Percentiles rank a stretch among this genome's conserved stretches.
Conservation (phyloP, 495 filamentous ascomycete species). For the Neurospora sp. region DNA sequence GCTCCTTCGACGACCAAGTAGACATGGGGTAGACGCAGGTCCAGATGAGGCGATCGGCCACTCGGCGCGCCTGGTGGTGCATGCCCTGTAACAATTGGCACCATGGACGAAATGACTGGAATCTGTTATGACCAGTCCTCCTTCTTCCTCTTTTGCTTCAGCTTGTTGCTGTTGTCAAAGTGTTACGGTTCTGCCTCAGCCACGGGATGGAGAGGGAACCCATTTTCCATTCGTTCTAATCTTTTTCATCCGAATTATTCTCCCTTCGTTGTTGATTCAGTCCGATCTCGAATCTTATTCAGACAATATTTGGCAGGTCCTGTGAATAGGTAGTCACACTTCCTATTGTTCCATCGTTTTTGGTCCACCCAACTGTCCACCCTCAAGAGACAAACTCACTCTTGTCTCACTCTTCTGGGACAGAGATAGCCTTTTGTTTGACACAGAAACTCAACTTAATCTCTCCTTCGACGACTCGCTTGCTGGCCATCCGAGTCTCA, state of each 20-base stretch:
- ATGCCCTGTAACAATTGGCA: not conserved
- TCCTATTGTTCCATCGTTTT: not conserved
- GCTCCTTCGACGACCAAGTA: constrained; percentile 6
- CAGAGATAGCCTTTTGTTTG: not conserved
- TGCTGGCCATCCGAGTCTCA: not conserved
- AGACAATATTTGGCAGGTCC: not conserved
- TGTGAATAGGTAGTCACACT: not conserved
- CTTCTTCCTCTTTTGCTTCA: not conserved
- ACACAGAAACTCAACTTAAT: not conserved
- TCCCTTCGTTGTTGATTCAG: not conserved
- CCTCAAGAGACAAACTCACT: not conserved
- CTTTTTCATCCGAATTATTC: not conserved
- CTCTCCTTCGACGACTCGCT: not conserved
- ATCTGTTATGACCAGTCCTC: not conserved
- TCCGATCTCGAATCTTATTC: not conserved
- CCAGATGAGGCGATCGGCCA: not conserved
- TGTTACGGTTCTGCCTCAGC: not conserved
- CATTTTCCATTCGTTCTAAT: not conserved
- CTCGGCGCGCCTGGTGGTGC: not conserved
- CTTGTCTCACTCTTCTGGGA: not conserved
- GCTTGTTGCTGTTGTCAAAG: not conserved
- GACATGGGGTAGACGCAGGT: constrained; percentile 3
- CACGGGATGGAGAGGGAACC: not conserved
- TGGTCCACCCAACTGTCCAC: not conserved
- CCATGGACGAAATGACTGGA: not conserved